phyloP scores from a whole-genome alignment of 2,329 filamentous ascomycete species.

The Aspergillus nomiae region DNA sequence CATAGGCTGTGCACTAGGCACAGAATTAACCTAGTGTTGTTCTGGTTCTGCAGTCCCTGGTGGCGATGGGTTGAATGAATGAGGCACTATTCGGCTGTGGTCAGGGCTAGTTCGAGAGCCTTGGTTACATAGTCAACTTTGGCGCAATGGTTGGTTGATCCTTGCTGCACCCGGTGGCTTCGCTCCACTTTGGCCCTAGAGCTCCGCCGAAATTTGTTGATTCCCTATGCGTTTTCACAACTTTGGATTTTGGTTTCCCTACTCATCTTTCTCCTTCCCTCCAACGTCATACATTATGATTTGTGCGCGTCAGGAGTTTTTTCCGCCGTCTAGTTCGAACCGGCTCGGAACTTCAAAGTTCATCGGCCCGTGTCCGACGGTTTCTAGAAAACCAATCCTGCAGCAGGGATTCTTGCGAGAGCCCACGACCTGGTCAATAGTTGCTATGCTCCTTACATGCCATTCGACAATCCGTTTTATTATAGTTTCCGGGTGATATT shows the following conservation, averaged over 20 bases:
- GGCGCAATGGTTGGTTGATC: conserved; percentile 12
- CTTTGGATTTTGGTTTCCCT: neutral
- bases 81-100: conserved; percentile 5
- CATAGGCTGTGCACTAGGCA: conserved; percentile 6
- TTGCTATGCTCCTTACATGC: neutral
- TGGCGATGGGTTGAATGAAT: conserved; percentile 6
- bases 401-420: neutral
- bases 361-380: neutral
- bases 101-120: neutral
- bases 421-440: neutral
- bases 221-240: neutral
- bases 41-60: neutral
- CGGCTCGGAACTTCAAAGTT: neutral
- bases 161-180: conserved; percentile 12
- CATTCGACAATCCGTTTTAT: neutral
- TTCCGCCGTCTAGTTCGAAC: neutral
- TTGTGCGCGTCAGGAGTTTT: neutral
- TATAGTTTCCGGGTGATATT: neutral
- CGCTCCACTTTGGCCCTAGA: conserved; percentile 9
- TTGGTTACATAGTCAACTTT: conserved; percentile 4
- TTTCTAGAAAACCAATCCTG: neutral
- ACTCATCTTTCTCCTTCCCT: neutral
- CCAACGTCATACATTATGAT: neutral
- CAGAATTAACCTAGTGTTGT: neutral
- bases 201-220: conserved; percentile 16